These are phyloP conservation scores for Exsudoporus floridanus DNA, from an alignment of 1,284 basidiomycete species.

Conservation along the genomic window DNA sequence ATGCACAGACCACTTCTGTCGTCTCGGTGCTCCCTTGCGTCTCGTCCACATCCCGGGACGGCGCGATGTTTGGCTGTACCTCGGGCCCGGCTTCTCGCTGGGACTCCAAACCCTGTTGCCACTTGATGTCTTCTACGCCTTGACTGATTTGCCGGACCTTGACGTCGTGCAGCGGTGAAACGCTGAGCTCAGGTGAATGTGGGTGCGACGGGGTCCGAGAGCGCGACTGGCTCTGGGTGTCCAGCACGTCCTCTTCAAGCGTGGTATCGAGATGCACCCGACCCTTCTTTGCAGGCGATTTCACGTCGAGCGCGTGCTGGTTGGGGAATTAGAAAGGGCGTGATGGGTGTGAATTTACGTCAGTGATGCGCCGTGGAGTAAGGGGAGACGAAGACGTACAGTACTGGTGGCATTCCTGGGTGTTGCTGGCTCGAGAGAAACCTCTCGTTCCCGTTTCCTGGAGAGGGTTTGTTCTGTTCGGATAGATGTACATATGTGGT, in stretches of 20 bases:
- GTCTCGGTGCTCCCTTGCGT: slow-evolving; percentile 11
- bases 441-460: slow-evolving; percentile 69
- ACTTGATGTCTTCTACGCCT: slow-evolving; percentile 71
- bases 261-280: slow-evolving; percentile 58
- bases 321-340: slow-evolving; percentile 15
- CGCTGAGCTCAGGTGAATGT: slow-evolving; percentile 43
- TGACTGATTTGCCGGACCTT: slow-evolving; percentile 74
- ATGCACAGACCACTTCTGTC: slow-evolving; percentile 15
- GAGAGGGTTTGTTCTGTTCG: slow-evolving; percentile 38
- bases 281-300: slow-evolving; percentile 72
- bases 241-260: slow-evolving; percentile 53
- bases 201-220: slow-evolving; percentile 45
- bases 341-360: slow-evolving; percentile 30
- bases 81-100: slow-evolving; percentile 16
- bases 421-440: slow-evolving; percentile 65
- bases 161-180: slow-evolving; percentile 69
- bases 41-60: slow-evolving; percentile 13
- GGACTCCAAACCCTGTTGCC: slow-evolving; percentile 44
- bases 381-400: slow-evolving; percentile 23
- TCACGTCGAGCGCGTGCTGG: slow-evolving; percentile 53
- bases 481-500: neutral
- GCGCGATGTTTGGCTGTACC: slow-evolving; percentile 2
- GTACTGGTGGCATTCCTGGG: slow-evolving; percentile 45
- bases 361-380: slow-evolving; percentile 20
- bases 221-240: slow-evolving; percentile 32